phyloP scores from a whole-genome alignment of 768 basidiomycete genomes.

The Auricularia auricula-judae region DNA sequence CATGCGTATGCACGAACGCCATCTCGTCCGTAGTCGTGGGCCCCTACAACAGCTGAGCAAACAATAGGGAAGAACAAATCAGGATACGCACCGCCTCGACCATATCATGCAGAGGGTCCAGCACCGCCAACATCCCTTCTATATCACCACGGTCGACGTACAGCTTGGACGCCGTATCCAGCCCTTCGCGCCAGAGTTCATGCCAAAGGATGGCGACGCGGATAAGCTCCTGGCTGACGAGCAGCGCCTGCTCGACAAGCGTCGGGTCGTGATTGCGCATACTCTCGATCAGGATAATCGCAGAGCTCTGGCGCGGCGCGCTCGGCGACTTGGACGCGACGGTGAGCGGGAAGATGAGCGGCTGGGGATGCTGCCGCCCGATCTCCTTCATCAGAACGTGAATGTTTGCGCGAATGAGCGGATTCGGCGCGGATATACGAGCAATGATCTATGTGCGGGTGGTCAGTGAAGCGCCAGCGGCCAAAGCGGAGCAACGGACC shows the following conservation, averaged over 20 bases:
- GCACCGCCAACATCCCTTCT: constrained; percentile 32
- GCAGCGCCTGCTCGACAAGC: constrained; percentile 34
- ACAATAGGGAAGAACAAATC: neutral
- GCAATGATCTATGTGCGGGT: constrained; percentile 31
- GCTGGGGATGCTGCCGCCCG: constrained; percentile 38
- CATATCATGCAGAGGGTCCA: constrained; percentile 37
- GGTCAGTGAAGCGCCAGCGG: neutral
- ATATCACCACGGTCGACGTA: constrained; percentile 38
- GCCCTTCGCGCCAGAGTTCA: constrained; percentile 38
- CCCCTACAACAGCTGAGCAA: constrained; percentile 17
- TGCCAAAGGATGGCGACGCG: constrained; percentile 41
- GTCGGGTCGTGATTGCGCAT: constrained; percentile 33
- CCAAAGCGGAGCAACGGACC: constrained; percentile 14
- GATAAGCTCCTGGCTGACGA: constrained; percentile 37
- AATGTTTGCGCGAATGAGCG: constrained; percentile 28
- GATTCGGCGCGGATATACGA: constrained; percentile 33
- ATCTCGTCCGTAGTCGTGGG: constrained; percentile 37
- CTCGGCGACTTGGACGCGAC: constrained; percentile 38
- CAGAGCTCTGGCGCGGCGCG: constrained; percentile 27
- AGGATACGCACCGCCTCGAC: neutral
- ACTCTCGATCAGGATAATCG: constrained; percentile 29
- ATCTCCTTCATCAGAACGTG: constrained; percentile 32
- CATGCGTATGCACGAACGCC: constrained; percentile 34
- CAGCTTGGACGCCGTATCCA: constrained; percentile 37
- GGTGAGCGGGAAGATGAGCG: constrained; percentile 34